Conservation (phyloP, 768 basidiomycete genomes). For the Suillus variegatus region DNA sequence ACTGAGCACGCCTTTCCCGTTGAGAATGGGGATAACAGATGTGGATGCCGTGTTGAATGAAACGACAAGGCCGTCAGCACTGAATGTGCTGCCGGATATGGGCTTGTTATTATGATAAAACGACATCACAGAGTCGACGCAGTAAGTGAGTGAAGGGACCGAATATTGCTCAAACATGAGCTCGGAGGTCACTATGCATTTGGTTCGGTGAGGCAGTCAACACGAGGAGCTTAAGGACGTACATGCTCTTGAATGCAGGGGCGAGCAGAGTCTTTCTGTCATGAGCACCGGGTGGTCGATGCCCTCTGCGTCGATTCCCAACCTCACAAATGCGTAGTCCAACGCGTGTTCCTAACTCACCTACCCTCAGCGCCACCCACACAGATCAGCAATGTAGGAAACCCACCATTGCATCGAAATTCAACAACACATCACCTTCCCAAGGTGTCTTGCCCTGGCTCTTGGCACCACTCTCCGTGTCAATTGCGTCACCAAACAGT, state of each 20-base stretch:
- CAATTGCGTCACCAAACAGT: constrained; percentile 86
- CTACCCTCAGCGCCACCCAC: constrained; percentile 7
- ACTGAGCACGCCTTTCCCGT: constrained; percentile 81
- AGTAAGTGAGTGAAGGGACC: constrained; percentile 84
- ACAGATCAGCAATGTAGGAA: not conserved
- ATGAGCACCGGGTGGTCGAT: constrained; percentile 90
- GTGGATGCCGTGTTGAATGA: constrained; percentile 94
- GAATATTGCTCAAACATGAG: constrained; percentile 93
- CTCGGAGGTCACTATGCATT: constrained; percentile 80
- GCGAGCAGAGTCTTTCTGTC: constrained; percentile 89
- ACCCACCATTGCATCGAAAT: constrained; percentile 91
- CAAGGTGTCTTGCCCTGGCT: constrained; percentile 80
- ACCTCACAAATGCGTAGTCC: constrained; percentile 86
- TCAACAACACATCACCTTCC: constrained; percentile 92
- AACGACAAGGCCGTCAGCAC: constrained; percentile 77
- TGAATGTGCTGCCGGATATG: constrained; percentile 38
- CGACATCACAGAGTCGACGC: constrained; percentile 89
- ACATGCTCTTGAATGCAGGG: constrained; percentile 86
- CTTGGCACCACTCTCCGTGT: constrained; percentile 82
- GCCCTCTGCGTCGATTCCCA: constrained; percentile 76
- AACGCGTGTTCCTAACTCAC: constrained; percentile 82
- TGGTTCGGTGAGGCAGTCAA: not conserved
- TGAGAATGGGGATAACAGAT: constrained; percentile 84
- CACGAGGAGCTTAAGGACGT: constrained; percentile 28
- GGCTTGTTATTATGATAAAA: constrained; percentile 79